phyloP scores from a whole-genome alignment of 2,329 filamentous ascomycete species.

The Claviceps arundinis region DNA sequence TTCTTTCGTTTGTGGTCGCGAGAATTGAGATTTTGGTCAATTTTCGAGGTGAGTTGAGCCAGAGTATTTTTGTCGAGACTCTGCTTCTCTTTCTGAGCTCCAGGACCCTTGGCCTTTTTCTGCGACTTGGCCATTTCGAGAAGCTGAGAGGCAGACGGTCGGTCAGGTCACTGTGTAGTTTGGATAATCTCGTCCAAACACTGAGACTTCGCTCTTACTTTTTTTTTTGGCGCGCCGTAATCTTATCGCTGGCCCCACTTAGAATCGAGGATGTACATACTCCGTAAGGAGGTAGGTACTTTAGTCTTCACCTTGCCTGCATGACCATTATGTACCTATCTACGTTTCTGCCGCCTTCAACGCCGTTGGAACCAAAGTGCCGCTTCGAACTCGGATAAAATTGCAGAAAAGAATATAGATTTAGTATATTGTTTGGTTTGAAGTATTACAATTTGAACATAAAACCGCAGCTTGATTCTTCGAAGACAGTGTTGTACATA shows the following conservation, averaged over 20 bases:
- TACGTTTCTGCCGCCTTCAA: background rate
- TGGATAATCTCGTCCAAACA: background rate
- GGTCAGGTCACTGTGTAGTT: background rate
- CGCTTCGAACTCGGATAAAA: background rate
- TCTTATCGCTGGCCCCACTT: slow-evolving; percentile 9
- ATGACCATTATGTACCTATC: no score
- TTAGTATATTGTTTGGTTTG: background rate
- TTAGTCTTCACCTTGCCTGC: no score
- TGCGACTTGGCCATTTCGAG: slow-evolving; percentile 22
- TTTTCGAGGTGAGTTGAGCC: slow-evolving; percentile 40
- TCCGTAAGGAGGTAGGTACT: background rate
- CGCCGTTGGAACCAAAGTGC: background rate
- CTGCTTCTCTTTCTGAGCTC: slow-evolving; percentile 10
- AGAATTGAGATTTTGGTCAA: slow-evolving; percentile 36
- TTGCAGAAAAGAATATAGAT: background rate
- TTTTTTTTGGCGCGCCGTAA: slow-evolving; percentile 6
- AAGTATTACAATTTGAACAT: background rate
- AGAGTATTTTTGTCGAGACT: slow-evolving; percentile 37
- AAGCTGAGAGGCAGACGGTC: background rate
- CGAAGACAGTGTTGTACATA: background rate
- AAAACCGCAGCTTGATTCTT: background rate
- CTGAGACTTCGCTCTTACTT: slow-evolving; percentile 4
- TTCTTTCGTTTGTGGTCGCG: slow-evolving; percentile 33
- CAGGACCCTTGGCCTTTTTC: slow-evolving; percentile 23
- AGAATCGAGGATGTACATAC: background rate